Evolutionary conservation across 305 asterid species (phyloP).

Genomic region (Euphrasia arctica): DNA sequence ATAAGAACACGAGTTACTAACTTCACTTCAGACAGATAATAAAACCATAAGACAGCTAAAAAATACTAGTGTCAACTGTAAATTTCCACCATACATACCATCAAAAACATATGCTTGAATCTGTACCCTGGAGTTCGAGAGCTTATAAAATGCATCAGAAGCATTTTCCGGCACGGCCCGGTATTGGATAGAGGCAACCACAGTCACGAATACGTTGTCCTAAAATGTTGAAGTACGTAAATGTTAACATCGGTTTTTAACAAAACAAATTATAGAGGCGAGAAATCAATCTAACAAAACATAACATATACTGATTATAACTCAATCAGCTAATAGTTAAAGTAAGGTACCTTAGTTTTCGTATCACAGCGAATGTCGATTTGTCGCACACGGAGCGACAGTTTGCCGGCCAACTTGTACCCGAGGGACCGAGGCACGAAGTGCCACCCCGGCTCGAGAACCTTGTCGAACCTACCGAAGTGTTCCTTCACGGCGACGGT

Average conservation of each 20-base stretch:
- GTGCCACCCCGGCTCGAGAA: slow-evolving; percentile 39
- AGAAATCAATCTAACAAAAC: too few relatives aligned
- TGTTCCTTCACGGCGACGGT: slow-evolving; percentile 35
- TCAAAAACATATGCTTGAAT: slow-evolving; percentile 40
- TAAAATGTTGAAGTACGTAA: slow-evolving; percentile 17
- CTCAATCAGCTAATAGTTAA: neutral
- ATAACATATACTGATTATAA: neutral
- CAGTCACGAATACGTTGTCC: slow-evolving; percentile 40
- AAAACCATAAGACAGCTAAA: neutral
- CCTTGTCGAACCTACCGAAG: slow-evolving; percentile 26
- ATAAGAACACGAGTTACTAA: neutral
- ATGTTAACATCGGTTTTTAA: neutral
- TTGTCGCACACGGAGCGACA: slow-evolving; percentile 38
- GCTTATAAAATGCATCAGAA: slow-evolving; percentile 38
- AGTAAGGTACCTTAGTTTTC: slow-evolving; percentile 30
- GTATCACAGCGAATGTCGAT: slow-evolving; percentile 38
- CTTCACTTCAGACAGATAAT: neutral
- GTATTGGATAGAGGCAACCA: slow-evolving; percentile 40
- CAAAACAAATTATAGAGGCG: neutral
- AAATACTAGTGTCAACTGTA: neutral
- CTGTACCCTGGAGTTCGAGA: slow-evolving; percentile 34
- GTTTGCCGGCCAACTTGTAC: slow-evolving; percentile 29
- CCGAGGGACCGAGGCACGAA: slow-evolving; percentile 38
- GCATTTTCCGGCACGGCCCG: slow-evolving; percentile 32
- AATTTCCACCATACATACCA: slow-evolving; percentile 18